Percentiles rank a stretch among this genome's conserved stretches.
Conservation (phyloP, 176 grass and related monocot genomes). For the Urochloa ruziziensis region DNA sequence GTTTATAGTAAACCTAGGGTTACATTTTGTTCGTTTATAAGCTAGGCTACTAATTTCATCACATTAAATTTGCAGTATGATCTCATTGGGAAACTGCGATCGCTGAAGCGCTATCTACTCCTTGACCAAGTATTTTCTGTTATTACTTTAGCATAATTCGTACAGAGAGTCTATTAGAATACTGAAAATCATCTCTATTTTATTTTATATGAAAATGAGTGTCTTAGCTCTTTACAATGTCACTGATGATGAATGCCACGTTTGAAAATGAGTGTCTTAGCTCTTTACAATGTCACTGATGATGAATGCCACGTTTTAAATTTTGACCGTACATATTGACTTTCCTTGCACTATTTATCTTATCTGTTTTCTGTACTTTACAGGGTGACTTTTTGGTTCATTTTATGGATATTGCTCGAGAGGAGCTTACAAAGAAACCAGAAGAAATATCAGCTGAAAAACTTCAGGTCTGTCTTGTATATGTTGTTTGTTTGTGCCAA, state of each 20-base stretch:
- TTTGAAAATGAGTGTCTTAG: constrained; percentile 10
- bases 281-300: not conserved
- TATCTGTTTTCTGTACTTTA: constrained; percentile 31
- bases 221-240: not conserved
- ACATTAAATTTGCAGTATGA: constrained; percentile 56
- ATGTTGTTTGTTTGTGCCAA: constrained; percentile 8
- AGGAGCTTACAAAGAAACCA: constrained; percentile 87
- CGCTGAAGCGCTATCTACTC: constrained; percentile 93
- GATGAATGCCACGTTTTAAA: constrained; percentile 3
- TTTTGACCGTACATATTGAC: constrained; percentile 27
- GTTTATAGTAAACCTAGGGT: constrained; percentile 14
- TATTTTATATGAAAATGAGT: constrained; percentile 17
- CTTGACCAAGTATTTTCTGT: constrained; percentile 74
- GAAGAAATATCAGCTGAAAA: constrained; percentile 96
- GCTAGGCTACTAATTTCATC: constrained; percentile 22
- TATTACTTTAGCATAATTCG: constrained; percentile 27
- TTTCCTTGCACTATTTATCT: constrained; percentile 14
- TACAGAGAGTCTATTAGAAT: not conserved
- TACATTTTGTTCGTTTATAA: constrained; percentile 2
- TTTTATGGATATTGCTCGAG: constrained; percentile 99
- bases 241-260: not conserved
- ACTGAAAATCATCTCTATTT: not conserved
- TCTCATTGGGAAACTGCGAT: constrained; percentile 86
- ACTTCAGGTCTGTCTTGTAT: constrained; percentile 66
- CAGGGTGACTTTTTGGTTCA: constrained; percentile 99